phyloP scores from a whole-genome alignment of 176 grass and related monocot species.

The Paspalum notatum region DNA sequence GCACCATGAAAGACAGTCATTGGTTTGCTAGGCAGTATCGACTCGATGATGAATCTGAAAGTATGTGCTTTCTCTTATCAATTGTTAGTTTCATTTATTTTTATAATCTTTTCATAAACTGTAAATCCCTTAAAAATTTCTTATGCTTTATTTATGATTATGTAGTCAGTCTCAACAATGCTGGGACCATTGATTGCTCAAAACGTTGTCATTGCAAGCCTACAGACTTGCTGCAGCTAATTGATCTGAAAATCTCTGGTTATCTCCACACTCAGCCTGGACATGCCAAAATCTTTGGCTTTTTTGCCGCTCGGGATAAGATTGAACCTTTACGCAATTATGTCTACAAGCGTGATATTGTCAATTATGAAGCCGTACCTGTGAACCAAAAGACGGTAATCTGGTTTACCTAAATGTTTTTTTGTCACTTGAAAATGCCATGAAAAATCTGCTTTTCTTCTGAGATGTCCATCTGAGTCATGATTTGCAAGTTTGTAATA shows the following conservation, averaged over 20 bases:
- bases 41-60: conserved; percentile 41
- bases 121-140: background rate
- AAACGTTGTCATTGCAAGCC: background rate
- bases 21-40: background rate
- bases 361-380: conserved; percentile 22
- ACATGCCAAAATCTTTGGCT: conserved; percentile 36
- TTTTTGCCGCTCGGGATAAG: conserved; percentile 19
- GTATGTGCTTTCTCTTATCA: conserved; percentile 3
- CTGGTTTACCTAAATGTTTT: background rate
- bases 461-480: background rate
- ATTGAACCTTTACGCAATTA: conserved; percentile 40
- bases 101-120: background rate
- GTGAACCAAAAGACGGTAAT: background rate
- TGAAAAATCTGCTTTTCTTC: background rate
- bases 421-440: background rate
- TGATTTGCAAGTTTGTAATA: background rate
- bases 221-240: conserved; percentile 21
- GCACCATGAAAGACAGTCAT: background rate
- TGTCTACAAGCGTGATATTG: conserved; percentile 40
- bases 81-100: background rate
- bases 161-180: conserved; percentile 28
- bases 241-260: conserved; percentile 38
- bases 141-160: conserved; percentile 11
- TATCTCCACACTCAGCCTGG: conserved; percentile 31
- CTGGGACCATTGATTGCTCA: conserved; percentile 19